Conservation (phyloP, 2,329 filamentous ascomycete species). For the Cladorrhinum sp. region DNA sequence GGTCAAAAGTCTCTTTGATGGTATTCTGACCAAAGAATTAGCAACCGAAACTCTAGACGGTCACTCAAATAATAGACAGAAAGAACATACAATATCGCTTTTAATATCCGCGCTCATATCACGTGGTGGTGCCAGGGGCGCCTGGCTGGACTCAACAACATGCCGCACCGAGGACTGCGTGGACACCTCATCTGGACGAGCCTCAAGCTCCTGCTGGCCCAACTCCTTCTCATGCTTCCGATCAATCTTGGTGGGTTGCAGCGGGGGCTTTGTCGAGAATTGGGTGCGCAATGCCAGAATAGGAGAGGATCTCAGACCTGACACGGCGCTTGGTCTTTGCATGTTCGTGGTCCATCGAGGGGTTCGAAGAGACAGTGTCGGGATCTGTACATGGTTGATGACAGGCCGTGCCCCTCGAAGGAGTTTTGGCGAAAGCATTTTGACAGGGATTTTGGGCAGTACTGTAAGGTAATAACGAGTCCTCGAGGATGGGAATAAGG, state of each 20-base stretch:
- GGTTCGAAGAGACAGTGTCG: background rate
- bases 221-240: conserved; percentile 54
- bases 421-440: conserved; percentile 16
- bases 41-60: background rate
- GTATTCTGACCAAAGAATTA: conserved; percentile 45
- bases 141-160: conserved; percentile 42
- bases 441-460: background rate
- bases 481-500: background rate
- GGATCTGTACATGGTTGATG: conserved; percentile 9
- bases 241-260: conserved; percentile 44
- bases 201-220: conserved; percentile 52
- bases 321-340: background rate
- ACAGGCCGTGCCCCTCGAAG: conserved; percentile 23
- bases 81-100: conserved; percentile 53
- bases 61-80: background rate
- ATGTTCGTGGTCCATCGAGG: background rate
- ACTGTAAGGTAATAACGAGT: too few relatives aligned
- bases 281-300: conserved; percentile 8
- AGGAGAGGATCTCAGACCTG: conserved; percentile 1
- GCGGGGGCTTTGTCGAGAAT: conserved; percentile 28
- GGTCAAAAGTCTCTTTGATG: conserved; percentile 66
- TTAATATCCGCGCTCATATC: conserved; percentile 37
- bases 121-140: conserved; percentile 16
- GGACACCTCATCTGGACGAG: conserved; percentile 60
- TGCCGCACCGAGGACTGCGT: conserved; percentile 53